Evolutionary conservation across 495 filamentous ascomycete genomes (phyloP).

Genomic region (Daldinia childiae): DNA sequence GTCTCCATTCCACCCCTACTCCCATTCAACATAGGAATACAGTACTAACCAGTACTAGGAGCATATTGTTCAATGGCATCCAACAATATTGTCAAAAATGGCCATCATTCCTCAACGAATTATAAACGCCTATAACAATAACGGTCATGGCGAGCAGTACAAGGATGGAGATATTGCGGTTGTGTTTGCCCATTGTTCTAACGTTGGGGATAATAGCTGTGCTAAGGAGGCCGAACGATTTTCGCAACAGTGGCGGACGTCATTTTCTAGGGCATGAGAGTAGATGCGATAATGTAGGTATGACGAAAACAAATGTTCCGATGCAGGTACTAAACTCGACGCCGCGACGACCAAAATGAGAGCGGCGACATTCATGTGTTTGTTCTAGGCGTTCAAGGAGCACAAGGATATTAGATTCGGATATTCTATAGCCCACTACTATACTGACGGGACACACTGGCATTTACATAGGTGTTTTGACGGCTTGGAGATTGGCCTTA

Average conservation of each 20-base stretch:
- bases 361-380: conserved; percentile 18
- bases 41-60: conserved; percentile 64
- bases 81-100: conserved; percentile 91
- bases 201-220: conserved; percentile 67
- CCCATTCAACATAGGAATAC: not conserved
- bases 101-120: conserved; percentile 83
- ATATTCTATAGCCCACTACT: conserved; percentile 35
- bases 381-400: conserved; percentile 36
- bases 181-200: conserved; percentile 75
- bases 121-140: conserved; percentile 76
- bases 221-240: conserved; percentile 67
- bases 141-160: conserved; percentile 61
- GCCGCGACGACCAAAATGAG: conserved; percentile 21
- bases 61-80: conserved; percentile 97
- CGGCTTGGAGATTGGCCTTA: conserved; percentile 34
- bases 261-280: conserved; percentile 47
- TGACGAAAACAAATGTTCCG: conserved; percentile 21
- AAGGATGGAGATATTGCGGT: conserved; percentile 89
- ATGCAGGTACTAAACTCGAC: conserved; percentile 26
- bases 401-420: conserved; percentile 34
- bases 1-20: conserved; percentile 35
- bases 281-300: conserved; percentile 35
- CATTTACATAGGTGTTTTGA: conserved; percentile 50
- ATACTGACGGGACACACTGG: conserved; percentile 35
- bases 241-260: conserved; percentile 57